A percentile compares a stretch with the other conserved stretches of the same genome.
Evolutionary conservation across 2,329 filamentous ascomycete genomes (phyloP).

Genomic region (Fusarium denticulatum): DNA sequence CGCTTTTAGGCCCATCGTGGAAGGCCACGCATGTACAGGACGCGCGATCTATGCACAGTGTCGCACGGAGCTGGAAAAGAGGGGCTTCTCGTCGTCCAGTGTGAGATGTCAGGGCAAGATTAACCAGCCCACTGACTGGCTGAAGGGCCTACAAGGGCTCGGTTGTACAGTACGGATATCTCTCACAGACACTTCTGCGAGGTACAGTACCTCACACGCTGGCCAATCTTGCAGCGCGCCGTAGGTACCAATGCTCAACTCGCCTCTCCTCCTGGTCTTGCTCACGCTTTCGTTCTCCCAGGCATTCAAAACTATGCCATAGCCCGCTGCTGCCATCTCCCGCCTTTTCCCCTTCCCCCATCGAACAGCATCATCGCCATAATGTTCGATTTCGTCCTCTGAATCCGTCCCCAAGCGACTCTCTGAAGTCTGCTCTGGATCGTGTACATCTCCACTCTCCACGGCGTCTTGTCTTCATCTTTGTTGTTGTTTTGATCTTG

Average conservation of each 20-base stretch:
- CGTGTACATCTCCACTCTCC: slow-evolving; percentile 51
- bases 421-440: slow-evolving; percentile 63
- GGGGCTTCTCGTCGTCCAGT: slow-evolving; percentile 18
- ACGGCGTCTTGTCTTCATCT: slow-evolving; percentile 48
- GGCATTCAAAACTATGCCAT: slow-evolving; percentile 51
- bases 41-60: slow-evolving; percentile 27
- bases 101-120: not conserved
- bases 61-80: slow-evolving; percentile 30
- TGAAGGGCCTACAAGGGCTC: slow-evolving; percentile 18
- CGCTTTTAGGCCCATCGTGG: slow-evolving; percentile 31
- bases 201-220: slow-evolving; percentile 26
- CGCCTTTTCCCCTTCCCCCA: slow-evolving; percentile 54
- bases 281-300: slow-evolving; percentile 37
- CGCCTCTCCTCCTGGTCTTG: slow-evolving; percentile 29
- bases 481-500: slow-evolving; percentile 41
- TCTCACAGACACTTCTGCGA: not conserved
- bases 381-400: slow-evolving; percentile 63
- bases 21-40: slow-evolving; percentile 31
- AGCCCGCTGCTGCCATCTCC: slow-evolving; percentile 44
- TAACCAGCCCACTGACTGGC: slow-evolving; percentile 18
- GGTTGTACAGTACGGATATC: slow-evolving; percentile 8
- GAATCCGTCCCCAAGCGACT: slow-evolving; percentile 62
- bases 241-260: slow-evolving; percentile 35
- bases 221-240: slow-evolving; percentile 24
- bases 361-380: slow-evolving; percentile 64